A percentile compares a stretch with the other conserved stretches of the same genome.
Evolutionary conservation across 139 green algal genomes (phyloP).

Genomic region (Tetraselmis chui): DNA sequence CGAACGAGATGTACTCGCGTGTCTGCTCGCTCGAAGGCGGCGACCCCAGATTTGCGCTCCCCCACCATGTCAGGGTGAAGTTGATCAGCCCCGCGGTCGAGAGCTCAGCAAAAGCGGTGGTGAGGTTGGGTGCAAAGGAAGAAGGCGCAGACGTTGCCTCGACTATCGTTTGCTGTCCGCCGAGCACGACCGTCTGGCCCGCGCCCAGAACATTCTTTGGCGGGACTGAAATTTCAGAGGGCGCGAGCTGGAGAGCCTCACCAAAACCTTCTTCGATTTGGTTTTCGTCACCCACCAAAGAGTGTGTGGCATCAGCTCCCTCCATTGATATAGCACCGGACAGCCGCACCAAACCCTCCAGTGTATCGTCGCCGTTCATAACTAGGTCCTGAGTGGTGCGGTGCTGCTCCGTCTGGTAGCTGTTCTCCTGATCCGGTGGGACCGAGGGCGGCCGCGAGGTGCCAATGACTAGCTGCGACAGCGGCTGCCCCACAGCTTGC

Average conservation of each 20-base stretch:
- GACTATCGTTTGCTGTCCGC: too few species aligned
- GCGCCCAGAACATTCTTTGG: too few species aligned
- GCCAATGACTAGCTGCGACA: neutral
- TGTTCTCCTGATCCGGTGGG: neutral
- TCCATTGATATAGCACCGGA: neutral
- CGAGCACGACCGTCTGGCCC: too few species aligned
- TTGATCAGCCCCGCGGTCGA: neutral
- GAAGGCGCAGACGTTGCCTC: too few species aligned
- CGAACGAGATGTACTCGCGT: too few species aligned
- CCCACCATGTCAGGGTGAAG: neutral
- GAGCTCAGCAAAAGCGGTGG: neutral
- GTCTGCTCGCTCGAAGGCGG: too few species aligned
- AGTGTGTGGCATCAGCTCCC: neutral
- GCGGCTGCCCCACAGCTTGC: neutral
- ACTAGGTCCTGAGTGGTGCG: neutral
- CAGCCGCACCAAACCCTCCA: neutral
- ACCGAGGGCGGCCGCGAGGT: neutral
- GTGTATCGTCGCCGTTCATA: neutral
- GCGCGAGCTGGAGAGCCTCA: too few species aligned
- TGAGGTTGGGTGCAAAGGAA: neutral
- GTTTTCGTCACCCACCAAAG: too few species aligned
- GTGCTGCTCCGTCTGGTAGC: neutral
- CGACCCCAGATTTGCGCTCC: neutral
- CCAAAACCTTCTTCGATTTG: too few species aligned
- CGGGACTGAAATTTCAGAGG: too few species aligned